A percentile compares a stretch with the other conserved stretches of the same genome.
Conservation (phyloP, 2,329 filamentous ascomycete species). For the Monosporascus ibericus region DNA sequence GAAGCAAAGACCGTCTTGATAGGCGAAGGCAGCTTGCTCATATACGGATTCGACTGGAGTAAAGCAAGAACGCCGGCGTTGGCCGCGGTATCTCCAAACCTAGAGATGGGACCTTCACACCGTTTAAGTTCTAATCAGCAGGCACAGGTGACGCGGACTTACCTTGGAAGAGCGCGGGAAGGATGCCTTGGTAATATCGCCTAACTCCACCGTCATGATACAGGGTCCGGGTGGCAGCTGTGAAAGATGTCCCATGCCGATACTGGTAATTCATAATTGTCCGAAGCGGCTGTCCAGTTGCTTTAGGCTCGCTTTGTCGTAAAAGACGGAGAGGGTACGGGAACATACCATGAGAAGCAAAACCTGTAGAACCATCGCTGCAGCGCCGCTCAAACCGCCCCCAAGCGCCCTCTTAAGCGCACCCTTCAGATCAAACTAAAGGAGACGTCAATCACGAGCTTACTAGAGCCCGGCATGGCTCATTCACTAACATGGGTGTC, state of each 20-base stretch:
- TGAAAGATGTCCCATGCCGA: slow-evolving; percentile 37
- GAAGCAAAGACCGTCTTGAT: slow-evolving; percentile 42
- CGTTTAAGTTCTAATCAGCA: background rate
- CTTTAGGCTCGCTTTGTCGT: background rate
- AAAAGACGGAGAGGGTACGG: background rate
- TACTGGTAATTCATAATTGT: slow-evolving; percentile 49
- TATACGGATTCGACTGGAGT: slow-evolving; percentile 39
- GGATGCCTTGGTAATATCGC: slow-evolving; percentile 40
- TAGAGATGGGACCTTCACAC: slow-evolving; percentile 33
- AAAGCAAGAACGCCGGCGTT: slow-evolving; percentile 44
- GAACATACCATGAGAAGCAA: slow-evolving; percentile 38
- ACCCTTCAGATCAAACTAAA: slow-evolving; percentile 37
- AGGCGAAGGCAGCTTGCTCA: slow-evolving; percentile 35
- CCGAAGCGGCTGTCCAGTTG: slow-evolving; percentile 32
- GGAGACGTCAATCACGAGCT: background rate
- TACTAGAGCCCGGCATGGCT: background rate
- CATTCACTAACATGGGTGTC: slow-evolving; percentile 30
- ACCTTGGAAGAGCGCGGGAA: slow-evolving; percentile 40
- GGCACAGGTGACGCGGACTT: background rate
- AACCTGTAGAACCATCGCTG: slow-evolving; percentile 43
- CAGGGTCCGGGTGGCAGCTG: slow-evolving; percentile 31
- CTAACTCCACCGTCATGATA: slow-evolving; percentile 35
- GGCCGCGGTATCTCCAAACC: slow-evolving; percentile 43
- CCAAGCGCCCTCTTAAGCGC: slow-evolving; percentile 39
- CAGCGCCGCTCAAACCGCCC: slow-evolving; percentile 40